These are phyloP conservation scores for Ascochyta pisi DNA, from an alignment of 2,329 filamentous ascomycete genomes.

Conservation along the genomic window DNA sequence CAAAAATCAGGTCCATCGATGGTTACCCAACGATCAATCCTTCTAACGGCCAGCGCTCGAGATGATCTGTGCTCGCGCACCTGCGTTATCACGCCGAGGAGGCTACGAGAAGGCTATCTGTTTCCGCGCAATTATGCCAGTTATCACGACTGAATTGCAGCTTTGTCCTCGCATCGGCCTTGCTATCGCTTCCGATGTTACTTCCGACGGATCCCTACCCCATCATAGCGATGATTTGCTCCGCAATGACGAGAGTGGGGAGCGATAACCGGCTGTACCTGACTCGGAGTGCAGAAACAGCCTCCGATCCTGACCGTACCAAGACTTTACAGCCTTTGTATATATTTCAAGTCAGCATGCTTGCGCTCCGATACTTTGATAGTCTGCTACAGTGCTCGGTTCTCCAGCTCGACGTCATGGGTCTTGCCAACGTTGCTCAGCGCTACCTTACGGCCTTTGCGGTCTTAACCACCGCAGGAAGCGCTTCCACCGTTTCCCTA, in stretches of 20 bases:
- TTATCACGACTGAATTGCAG: background rate
- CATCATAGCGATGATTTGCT: constrained; percentile 7
- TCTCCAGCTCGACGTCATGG: constrained; percentile 9
- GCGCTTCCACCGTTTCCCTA: constrained; percentile 30
- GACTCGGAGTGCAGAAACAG: background rate
- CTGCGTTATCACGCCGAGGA: background rate
- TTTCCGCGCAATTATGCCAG: background rate
- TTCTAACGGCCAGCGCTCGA: too few species aligned
- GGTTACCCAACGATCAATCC: too few species aligned
- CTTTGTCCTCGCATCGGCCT: background rate
- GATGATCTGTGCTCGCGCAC: background rate
- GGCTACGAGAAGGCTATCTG: background rate
- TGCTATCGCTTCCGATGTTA: constrained; percentile 14
- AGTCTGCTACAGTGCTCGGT: background rate
- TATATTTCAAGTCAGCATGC: constrained; percentile 4
- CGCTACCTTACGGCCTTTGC: constrained; percentile 14
- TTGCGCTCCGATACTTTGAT: background rate
- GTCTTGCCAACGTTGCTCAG: constrained; percentile 4
- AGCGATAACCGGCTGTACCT: constrained; percentile 15
- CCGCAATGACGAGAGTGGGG: constrained; percentile 17
- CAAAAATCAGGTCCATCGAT: too few species aligned
- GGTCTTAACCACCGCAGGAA: constrained; percentile 1
- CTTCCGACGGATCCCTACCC: constrained; percentile 10
- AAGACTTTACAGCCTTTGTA: constrained; percentile 2
- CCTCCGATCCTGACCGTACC: constrained; percentile 2